A percentile compares a stretch with the other conserved stretches of the same genome.
Evolutionary conservation across 352 stramenopile species (phyloP).

Genomic region (Globisporangium lucens): DNA sequence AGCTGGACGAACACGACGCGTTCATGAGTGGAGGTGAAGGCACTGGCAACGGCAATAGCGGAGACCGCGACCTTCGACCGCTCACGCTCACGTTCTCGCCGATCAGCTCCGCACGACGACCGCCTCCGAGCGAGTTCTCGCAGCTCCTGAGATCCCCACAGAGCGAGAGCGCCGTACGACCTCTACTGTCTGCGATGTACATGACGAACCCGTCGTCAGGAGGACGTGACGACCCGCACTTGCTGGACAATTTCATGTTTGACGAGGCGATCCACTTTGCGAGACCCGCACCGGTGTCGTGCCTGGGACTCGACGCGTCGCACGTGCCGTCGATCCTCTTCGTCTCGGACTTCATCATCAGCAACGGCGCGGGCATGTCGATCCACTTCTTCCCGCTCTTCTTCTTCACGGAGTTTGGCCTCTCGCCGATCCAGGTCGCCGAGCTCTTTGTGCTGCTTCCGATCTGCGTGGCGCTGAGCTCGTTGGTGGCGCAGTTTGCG

Average conservation of each 20-base stretch:
- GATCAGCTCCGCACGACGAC: conserved; percentile 10
- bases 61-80: background rate
- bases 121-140: conserved; percentile 33
- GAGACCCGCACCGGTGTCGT: conserved; percentile 15
- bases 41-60: background rate
- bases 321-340: conserved; percentile 68
- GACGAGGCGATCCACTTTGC: conserved; percentile 11
- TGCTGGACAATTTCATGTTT: conserved; percentile 18
- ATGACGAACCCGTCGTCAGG: conserved; percentile 15
- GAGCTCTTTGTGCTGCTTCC: conserved; percentile 54
- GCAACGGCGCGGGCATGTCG: conserved; percentile 58
- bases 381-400: conserved; percentile 66
- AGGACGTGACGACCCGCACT: background rate
- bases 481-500: conserved; percentile 41
- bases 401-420: conserved; percentile 49
- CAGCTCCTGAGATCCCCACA: conserved; percentile 23
- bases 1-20: conserved; percentile 15
- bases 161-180: background rate
- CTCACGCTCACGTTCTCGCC: conserved; percentile 18
- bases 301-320: conserved; percentile 30
- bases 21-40: background rate
- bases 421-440: conserved; percentile 56
- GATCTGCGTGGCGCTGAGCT: conserved; percentile 37
- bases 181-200: conserved; percentile 13
- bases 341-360: conserved; percentile 63